Evolutionary conservation across 169 alveolate genomes (phyloP).

Genomic region (Babesia caballi): DNA sequence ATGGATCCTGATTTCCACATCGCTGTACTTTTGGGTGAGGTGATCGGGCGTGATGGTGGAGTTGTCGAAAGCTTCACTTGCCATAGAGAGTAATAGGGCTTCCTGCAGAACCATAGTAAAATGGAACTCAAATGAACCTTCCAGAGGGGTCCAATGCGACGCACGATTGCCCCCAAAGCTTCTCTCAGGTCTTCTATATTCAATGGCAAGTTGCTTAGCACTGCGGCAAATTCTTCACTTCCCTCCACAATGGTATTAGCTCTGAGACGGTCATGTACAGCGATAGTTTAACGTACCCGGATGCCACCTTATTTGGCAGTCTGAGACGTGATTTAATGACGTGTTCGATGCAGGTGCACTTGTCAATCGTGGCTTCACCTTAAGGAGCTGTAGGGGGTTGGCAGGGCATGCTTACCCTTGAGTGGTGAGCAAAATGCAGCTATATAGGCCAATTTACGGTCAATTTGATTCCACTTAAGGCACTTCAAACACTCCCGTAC

Average conservation of each 20-base stretch:
- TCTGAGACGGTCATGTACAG: neutral
- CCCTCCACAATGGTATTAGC: constrained; percentile 47
- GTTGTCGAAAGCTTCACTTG: constrained; percentile 6
- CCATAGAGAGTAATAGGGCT: constrained; percentile 33
- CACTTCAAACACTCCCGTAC: constrained; percentile 10
- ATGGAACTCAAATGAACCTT: constrained; percentile 7
- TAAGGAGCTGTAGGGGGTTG: neutral
- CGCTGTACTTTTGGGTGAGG: constrained; percentile 5
- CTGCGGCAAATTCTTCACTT: neutral
- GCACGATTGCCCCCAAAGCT: constrained; percentile 21
- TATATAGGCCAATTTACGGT: constrained; percentile 9
- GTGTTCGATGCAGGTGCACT: constrained; percentile 27
- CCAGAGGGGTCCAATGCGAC: constrained; percentile 58
- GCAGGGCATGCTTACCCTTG: neutral
- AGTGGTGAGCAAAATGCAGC: constrained; percentile 54
- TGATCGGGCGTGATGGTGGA: neutral
- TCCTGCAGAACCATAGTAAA: constrained; percentile 13
- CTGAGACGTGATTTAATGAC: constrained; percentile 52
- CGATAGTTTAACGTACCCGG: constrained; percentile 19
- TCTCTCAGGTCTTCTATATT: constrained; percentile 13
- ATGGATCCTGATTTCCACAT: neutral
- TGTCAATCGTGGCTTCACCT: constrained; percentile 24
- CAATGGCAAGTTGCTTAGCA: constrained; percentile 12
- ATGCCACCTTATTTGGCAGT: constrained; percentile 55
- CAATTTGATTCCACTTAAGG: neutral